Percentiles rank a stretch among this genome's conserved stretches.
Conservation (phyloP, 768 basidiomycete species). For the Podaxis sp. region DNA sequence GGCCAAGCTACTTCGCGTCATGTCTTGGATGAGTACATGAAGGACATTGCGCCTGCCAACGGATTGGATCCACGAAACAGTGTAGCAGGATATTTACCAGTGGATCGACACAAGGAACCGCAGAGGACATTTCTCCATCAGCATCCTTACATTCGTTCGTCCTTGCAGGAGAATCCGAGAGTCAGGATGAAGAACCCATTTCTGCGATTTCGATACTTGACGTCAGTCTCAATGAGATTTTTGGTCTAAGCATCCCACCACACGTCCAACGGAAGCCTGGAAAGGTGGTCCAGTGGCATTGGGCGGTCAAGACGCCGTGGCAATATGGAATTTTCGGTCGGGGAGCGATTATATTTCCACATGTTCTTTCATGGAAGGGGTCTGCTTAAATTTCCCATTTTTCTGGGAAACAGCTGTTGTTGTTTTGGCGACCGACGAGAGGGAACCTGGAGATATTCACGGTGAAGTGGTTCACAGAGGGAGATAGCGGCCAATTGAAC, state of each 20-base stretch:
- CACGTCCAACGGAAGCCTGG: background rate
- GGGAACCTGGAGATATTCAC: background rate
- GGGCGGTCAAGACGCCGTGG: background rate
- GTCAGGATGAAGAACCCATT: background rate
- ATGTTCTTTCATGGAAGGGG: background rate
- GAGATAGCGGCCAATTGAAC: background rate
- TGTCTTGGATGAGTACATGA: background rate
- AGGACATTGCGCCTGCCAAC: background rate
- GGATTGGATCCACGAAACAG: background rate
- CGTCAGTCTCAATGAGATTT: background rate
- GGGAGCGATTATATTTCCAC: background rate
- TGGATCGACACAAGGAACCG: background rate
- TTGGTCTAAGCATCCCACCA: background rate
- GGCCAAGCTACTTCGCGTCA: background rate
- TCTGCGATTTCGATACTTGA: background rate
- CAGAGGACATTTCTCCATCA: background rate
- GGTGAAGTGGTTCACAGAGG: background rate
- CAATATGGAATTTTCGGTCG: background rate
- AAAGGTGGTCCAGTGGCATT: background rate
- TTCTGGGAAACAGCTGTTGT: background rate
- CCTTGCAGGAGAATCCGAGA: background rate
- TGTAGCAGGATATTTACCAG: background rate
- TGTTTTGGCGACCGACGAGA: background rate
- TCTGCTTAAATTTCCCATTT: background rate
- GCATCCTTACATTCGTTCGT: background rate